Conservation (phyloP, 345 rosid species). For the Melaleuca alternifolia region DNA sequence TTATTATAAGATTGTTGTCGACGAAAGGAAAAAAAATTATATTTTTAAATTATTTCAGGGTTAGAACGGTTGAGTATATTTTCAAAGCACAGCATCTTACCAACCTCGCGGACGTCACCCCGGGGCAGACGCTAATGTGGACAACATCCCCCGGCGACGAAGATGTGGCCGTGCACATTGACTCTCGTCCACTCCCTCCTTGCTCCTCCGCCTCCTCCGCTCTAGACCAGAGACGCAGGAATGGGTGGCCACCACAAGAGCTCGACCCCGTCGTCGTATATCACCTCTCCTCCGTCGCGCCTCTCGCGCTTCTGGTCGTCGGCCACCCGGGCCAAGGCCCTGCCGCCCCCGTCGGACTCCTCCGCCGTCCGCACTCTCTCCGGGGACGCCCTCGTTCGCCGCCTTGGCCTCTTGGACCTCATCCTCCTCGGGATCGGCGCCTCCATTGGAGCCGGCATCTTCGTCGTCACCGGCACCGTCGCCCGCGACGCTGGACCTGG, state of each 20-base stretch:
- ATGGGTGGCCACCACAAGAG: background rate
- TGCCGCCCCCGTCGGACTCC: constrained; percentile 5
- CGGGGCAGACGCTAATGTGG: background rate
- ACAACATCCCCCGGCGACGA: background rate
- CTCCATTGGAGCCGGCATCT: constrained; percentile 90
- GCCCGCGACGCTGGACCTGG: constrained; percentile 97
- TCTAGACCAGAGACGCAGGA: background rate
- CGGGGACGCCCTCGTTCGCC: constrained; percentile 58
- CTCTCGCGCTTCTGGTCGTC: constrained; percentile 58
- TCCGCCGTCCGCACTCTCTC: constrained; percentile 18
- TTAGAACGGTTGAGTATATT: background rate
- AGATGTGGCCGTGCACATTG: background rate
- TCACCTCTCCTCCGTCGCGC: constrained; percentile 34
- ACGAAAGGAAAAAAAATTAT: no score
- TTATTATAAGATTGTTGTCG: rapidly evolving
- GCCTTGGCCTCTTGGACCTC: constrained; percentile 78
- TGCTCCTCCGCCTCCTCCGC: background rate
- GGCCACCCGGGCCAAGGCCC: constrained; percentile 52
- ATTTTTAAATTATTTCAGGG: no score
- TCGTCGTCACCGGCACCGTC: constrained; percentile 93
- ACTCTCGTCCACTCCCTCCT: background rate
- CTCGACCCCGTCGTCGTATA: background rate
- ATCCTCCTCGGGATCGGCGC: constrained; percentile 85
- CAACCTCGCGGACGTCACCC: background rate
- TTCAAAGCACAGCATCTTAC: background rate